These are phyloP conservation scores for Dendrobium officinale DNA, from an alignment of 106 monocot genomes.

Conservation along the genomic window DNA sequence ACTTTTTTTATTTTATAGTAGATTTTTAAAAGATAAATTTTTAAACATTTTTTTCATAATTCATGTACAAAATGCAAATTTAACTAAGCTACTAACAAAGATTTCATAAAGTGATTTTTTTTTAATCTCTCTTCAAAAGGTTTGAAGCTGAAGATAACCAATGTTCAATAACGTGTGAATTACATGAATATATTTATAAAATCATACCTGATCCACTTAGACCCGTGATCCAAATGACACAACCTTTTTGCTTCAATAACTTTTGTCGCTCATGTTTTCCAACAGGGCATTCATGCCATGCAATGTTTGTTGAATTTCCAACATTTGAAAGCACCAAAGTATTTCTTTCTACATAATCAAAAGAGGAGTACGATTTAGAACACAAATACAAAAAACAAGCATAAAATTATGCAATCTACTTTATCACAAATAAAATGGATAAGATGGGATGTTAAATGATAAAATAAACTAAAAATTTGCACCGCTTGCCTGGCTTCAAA, in stretches of 20 bases:
- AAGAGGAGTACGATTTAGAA: neutral
- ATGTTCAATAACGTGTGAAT: neutral
- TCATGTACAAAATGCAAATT: too few species aligned
- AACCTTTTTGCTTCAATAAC: constrained; percentile 29
- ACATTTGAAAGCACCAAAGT: constrained; percentile 17
- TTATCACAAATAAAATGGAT: neutral
- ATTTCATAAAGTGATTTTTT: neutral
- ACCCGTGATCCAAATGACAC: constrained; percentile 36
- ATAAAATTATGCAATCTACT: neutral
- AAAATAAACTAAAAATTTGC: neutral
- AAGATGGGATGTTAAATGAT: neutral
- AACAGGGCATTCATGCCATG: constrained; percentile 30
- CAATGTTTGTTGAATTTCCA: constrained; percentile 35
- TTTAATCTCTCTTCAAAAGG: neutral
- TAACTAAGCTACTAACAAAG: too few species aligned
- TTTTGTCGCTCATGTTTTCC: constrained; percentile 28
- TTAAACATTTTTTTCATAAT: too few species aligned
- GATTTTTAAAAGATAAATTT: too few species aligned
- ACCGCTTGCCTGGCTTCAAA: neutral
- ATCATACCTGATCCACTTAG: constrained; percentile 35
- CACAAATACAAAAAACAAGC: neutral
- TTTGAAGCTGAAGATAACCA: neutral
- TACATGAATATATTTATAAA: neutral
- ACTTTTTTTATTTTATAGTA: too few species aligned
- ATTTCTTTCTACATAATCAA: constrained; percentile 10